Conservation (phyloP, 768 basidiomycete genomes). For the Mrakia hoshinonis region DNA sequence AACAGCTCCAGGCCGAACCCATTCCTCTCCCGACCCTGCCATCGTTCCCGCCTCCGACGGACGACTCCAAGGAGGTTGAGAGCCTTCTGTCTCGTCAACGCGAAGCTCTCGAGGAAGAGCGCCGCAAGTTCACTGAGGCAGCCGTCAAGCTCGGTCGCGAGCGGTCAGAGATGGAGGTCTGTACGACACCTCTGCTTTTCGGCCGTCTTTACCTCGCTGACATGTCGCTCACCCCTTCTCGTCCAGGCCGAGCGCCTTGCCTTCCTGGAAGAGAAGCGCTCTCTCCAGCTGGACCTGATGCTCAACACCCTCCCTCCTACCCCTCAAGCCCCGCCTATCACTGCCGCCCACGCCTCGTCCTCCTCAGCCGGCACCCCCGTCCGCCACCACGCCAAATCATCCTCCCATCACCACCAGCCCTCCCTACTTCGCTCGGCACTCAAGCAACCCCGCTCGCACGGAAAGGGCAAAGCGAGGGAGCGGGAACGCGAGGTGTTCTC, state of each 20-base stretch:
- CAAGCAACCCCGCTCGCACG: not conserved
- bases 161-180: slow-evolving; percentile 58
- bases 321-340: slow-evolving; percentile 11
- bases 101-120: slow-evolving; percentile 57
- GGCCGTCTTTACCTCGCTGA: not conserved
- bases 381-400: not conserved
- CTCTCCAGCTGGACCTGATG: slow-evolving; percentile 21
- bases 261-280: slow-evolving; percentile 60
- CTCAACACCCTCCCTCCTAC: slow-evolving; percentile 30
- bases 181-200: slow-evolving; percentile 17
- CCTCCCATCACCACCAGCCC: not conserved
- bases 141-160: slow-evolving; percentile 58
- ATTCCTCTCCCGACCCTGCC: not conserved
- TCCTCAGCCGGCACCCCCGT: not conserved
- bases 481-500: not conserved
- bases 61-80: not conserved
- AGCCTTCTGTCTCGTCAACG: slow-evolving; percentile 39
- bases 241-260: slow-evolving; percentile 54
- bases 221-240: not conserved
- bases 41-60: not conserved
- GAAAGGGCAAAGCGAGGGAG: not conserved
- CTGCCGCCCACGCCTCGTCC: not conserved
- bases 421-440: slow-evolving; percentile 1
- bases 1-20: not conserved
- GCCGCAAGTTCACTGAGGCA: slow-evolving; percentile 56